Percentiles rank a stretch among this genome's conserved stretches.
phyloP scores from a whole-genome alignment of 1,284 basidiomycete genomes.

The Leccinum pallidistipes region DNA sequence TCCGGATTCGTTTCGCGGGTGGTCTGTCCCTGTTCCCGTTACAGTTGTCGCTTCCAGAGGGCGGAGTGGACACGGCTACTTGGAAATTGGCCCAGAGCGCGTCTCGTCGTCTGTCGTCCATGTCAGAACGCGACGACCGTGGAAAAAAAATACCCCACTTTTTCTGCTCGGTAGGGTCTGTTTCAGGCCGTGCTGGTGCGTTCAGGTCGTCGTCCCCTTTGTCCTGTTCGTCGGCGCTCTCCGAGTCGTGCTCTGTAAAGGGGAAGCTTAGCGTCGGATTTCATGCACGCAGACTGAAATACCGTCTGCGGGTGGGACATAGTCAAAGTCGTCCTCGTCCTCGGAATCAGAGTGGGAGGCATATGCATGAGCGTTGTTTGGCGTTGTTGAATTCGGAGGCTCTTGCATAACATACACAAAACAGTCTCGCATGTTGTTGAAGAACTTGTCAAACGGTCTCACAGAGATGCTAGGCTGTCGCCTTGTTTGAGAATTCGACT shows the following conservation, averaged over 20 bases:
- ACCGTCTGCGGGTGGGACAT: slow-evolving; percentile 47
- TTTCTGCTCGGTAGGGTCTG: slow-evolving; percentile 43
- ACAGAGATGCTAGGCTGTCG: too few relatives aligned
- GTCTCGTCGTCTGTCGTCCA: slow-evolving; percentile 36
- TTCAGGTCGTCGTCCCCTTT: slow-evolving; percentile 8
- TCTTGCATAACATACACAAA: too few relatives aligned
- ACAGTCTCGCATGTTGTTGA: too few relatives aligned
- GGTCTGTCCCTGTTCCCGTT: too few relatives aligned
- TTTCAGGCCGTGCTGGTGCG: slow-evolving; percentile 12
- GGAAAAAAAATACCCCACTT: slow-evolving; percentile 34
- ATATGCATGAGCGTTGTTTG: slow-evolving; percentile 23
- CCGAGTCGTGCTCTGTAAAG: slow-evolving; percentile 37
- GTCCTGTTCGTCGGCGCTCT: slow-evolving; percentile 38
- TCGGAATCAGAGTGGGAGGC: slow-evolving; percentile 41
- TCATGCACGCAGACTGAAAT: background rate
- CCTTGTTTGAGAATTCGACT: too few relatives aligned
- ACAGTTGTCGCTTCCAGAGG: too few relatives aligned
- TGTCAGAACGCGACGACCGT: slow-evolving; percentile 3
- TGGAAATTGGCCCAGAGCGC: slow-evolving; percentile 63
- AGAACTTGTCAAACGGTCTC: too few relatives aligned
- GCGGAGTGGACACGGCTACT: slow-evolving; percentile 43
- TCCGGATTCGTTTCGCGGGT: slow-evolving; percentile 50
- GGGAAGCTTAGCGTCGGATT: background rate
- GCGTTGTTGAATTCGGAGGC: slow-evolving; percentile 2
- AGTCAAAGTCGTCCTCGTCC: slow-evolving; percentile 67